Evolutionary conservation across 2,329 filamentous ascomycete species (phyloP).

Genomic region (Ilyonectria mors-panacis): DNA sequence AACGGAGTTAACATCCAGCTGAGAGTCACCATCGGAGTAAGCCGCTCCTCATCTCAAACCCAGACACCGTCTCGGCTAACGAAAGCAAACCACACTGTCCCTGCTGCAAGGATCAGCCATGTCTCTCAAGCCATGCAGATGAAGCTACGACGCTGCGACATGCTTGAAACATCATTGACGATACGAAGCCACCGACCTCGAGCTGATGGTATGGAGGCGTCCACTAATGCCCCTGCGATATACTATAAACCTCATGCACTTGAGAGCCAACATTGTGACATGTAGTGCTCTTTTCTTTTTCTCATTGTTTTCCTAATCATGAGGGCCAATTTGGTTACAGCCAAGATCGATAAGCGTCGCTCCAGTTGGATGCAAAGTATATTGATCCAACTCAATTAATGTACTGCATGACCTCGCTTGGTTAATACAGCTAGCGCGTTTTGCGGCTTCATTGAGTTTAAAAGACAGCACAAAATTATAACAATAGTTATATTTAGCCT

Average conservation of each 20-base stretch:
- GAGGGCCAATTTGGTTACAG: not conserved
- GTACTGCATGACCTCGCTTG: too few relatives aligned
- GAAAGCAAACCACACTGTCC: not conserved
- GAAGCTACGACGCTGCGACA: constrained; percentile 1
- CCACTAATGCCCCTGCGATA: not conserved
- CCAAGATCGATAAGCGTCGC: not conserved
- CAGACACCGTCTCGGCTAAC: constrained; percentile 1
- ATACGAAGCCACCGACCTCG: not conserved
- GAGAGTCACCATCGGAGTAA: not conserved
- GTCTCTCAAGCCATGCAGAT: constrained; percentile 16
- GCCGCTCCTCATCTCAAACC: not conserved
- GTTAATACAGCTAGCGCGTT: too few relatives aligned
- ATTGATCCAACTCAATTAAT: too few relatives aligned
- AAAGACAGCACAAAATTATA: too few relatives aligned
- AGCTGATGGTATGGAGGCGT: not conserved
- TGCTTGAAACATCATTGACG: constrained; percentile 2
- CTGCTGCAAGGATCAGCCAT: constrained; percentile 1
- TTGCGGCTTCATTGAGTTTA: too few relatives aligned
- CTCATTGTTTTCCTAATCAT: not conserved
- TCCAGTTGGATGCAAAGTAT: not conserved
- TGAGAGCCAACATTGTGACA: not conserved
- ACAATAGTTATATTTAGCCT: too few relatives aligned
- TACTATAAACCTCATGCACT: not conserved
- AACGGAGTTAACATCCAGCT: not conserved
- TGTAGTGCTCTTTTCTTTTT: not conserved